Evolutionary conservation across 1,139 yeast species (phyloP).

Genomic region (Lodderomyces metapsilosis): DNA sequence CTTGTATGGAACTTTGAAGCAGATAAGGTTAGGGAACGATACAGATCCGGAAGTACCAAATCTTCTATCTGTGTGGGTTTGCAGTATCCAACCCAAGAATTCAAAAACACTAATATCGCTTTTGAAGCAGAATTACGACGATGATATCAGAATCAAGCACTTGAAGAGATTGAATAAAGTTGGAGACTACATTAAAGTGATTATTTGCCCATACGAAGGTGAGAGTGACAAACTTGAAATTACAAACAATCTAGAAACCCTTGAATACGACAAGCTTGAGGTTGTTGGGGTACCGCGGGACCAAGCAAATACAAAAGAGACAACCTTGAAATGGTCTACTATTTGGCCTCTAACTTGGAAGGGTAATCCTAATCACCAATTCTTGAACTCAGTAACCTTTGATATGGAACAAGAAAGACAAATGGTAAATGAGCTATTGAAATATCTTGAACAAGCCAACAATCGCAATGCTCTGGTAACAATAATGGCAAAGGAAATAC

Average conservation of each 20-base stretch:
- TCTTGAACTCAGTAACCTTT: conserved; percentile 51
- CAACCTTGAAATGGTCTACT: conserved; percentile 61
- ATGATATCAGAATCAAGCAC: conserved; percentile 25
- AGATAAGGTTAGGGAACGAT: conserved; percentile 31
- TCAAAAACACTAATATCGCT: conserved; percentile 29
- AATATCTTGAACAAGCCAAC: conserved; percentile 9
- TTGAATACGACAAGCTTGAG: conserved; percentile 13
- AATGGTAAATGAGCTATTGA: conserved; percentile 32
- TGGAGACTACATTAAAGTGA: conserved; percentile 18
- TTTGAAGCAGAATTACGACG: conserved; percentile 30
- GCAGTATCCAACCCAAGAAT: conserved; percentile 30
- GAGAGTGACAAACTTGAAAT: conserved; percentile 18
- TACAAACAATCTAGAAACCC: conserved; percentile 4
- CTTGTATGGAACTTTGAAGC: conserved; percentile 48
- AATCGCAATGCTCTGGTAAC: conserved; percentile 5
- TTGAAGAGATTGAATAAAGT: conserved; percentile 34
- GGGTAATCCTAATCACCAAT: conserved; percentile 84
- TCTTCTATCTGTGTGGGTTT: conserved; percentile 58
- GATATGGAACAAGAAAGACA: conserved; percentile 44
- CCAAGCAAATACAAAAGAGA: conserved; percentile 56
- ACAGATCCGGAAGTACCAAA: conserved; percentile 22
- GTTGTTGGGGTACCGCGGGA: conserved; percentile 31
- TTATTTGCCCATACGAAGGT: conserved; percentile 28
- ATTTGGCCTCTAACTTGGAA: conserved; percentile 95
- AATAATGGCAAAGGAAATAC: conserved; percentile 9